Conservation (phyloP, 208 protist genomes). For the Acanthamoeba divionensis region DNA sequence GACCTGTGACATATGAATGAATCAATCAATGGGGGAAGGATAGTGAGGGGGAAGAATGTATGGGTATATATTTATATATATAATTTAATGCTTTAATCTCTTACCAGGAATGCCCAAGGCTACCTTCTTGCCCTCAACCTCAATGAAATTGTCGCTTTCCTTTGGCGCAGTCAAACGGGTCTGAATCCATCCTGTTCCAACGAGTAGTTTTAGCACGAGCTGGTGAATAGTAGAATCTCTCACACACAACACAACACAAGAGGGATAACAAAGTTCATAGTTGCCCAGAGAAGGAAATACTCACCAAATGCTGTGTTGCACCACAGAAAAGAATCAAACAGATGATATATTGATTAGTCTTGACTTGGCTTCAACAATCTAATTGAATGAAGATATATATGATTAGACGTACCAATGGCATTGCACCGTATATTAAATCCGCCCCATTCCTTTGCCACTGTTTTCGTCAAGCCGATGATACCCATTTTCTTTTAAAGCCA, state of each 20-base stretch:
- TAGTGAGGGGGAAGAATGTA: neutral
- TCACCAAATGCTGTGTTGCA: neutral
- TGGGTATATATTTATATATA: neutral
- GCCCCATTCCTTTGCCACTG: conserved; percentile 62
- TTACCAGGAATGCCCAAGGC: conserved; percentile 44
- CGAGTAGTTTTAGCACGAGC: neutral
- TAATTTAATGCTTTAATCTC: neutral
- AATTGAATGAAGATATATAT: neutral
- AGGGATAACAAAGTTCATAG: neutral
- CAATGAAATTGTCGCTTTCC: conserved; percentile 22
- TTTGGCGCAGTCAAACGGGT: conserved; percentile 42
- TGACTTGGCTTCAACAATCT: neutral
- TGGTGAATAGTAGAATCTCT: neutral
- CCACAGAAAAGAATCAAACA: neutral
- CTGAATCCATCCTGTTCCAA: neutral
- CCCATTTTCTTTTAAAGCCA: conserved; percentile 46
- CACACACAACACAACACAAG: neutral
- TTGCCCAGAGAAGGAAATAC: neutral
- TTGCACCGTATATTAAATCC: conserved; percentile 67
- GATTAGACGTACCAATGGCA: conserved; percentile 52
- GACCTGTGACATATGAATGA: neutral
- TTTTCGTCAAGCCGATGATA: conserved; percentile 61
- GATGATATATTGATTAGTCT: neutral
- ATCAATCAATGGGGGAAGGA: neutral
- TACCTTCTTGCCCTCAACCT: conserved; percentile 61